Conservation (phyloP, 2,329 filamentous ascomycete species). For the Penicillium occitanis region DNA sequence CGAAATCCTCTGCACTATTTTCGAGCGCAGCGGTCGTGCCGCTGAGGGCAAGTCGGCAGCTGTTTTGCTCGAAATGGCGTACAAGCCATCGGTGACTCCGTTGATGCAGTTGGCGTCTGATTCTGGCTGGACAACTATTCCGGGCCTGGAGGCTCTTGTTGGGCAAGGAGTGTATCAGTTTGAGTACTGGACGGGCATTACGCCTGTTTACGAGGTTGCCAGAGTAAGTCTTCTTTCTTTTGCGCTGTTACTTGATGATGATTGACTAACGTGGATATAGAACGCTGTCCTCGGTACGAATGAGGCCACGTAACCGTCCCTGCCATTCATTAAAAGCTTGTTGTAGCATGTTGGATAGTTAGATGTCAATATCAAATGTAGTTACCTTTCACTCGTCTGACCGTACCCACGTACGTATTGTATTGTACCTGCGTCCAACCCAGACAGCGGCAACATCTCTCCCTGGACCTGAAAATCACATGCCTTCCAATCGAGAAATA, state of each 20-base stretch:
- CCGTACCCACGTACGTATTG: not conserved
- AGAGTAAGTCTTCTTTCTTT: conserved; percentile 48
- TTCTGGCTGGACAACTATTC: conserved; percentile 77
- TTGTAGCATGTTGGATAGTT: not conserved
- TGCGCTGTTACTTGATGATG: not conserved
- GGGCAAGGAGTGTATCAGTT: conserved; percentile 86
- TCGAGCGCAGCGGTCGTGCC: conserved; percentile 41
- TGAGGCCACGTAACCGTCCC: not conserved
- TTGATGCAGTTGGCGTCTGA: conserved; percentile 80
- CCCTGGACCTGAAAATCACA: not conserved
- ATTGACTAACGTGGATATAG: conserved; percentile 23
- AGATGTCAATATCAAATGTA: not conserved
- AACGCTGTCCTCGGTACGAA: conserved; percentile 31
- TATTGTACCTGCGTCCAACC: not conserved
- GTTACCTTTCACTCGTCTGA: not conserved
- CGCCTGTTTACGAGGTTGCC: conserved; percentile 68
- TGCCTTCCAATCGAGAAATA: not conserved
- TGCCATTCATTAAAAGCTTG: not conserved
- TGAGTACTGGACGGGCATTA: conserved; percentile 80
- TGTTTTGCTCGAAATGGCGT: conserved; percentile 91
- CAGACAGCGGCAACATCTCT: not conserved
- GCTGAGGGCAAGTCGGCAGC: conserved; percentile 45
- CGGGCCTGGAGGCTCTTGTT: conserved; percentile 83
- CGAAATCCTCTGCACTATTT: conserved; percentile 60
- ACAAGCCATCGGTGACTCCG: conserved; percentile 80